Evolutionary conservation across 2,329 filamentous ascomycete species (phyloP).

Genomic region (Scorias spongiosa): DNA sequence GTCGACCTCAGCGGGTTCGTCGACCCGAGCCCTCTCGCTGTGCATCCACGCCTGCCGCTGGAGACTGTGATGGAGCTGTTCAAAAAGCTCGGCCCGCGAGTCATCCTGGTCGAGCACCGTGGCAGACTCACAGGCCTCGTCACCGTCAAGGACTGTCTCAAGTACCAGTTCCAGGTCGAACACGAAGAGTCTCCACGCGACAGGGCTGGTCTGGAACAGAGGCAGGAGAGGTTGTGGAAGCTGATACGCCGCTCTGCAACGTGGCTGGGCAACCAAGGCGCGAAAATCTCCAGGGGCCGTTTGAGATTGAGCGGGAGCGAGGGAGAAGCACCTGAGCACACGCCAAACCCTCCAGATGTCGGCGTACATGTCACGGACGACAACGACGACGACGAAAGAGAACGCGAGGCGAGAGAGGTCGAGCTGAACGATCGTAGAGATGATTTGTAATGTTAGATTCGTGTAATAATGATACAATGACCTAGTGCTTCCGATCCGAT

Average conservation of each 20-base stretch:
- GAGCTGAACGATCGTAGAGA: constrained; percentile 25
- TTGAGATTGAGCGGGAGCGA: constrained; percentile 10
- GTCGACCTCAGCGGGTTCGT: constrained; percentile 80
- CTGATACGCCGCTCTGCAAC: constrained; percentile 12
- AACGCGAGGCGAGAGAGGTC: constrained; percentile 10
- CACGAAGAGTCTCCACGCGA: constrained; percentile 59
- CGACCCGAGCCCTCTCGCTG: constrained; percentile 76
- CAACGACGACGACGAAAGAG: constrained; percentile 5
- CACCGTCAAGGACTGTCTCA: constrained; percentile 91
- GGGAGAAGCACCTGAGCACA: background rate
- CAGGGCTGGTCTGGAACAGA: constrained; percentile 38
- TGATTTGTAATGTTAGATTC: background rate
- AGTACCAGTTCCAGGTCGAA: constrained; percentile 94
- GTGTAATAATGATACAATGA: background rate
- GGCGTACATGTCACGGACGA: background rate
- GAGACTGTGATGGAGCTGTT: constrained; percentile 99
- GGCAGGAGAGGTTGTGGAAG: constrained; percentile 52
- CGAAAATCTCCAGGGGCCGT: constrained; percentile 7
- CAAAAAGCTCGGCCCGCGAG: constrained; percentile 89
- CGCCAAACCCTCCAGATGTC: background rate
- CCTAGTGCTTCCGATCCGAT: constrained; percentile 1
- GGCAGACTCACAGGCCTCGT: constrained; percentile 73
- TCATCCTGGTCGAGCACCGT: constrained; percentile 83
- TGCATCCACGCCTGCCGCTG: constrained; percentile 77
- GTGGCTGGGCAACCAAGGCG: constrained; percentile 14